Evolutionary conservation across 148 eudicot species (phyloP).

Genomic region (Arctostaphylos glauca): DNA sequence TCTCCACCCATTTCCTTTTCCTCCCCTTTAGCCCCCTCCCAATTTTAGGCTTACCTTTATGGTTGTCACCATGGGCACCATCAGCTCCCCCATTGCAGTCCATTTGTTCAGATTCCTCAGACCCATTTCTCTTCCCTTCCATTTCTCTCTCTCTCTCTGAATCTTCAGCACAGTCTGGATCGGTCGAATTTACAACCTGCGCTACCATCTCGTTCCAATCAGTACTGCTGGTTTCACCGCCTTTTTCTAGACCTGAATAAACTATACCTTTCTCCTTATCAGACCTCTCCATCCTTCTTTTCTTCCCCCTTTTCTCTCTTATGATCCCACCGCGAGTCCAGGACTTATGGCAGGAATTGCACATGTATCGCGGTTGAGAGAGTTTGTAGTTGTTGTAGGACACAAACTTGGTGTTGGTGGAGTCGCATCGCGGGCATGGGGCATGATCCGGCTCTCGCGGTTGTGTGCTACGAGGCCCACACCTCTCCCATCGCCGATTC

Average conservation of each 20-base stretch:
- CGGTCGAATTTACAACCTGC: not conserved
- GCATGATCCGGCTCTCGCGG: not conserved
- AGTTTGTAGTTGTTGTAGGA: not conserved
- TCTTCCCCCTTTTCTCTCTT: not conserved
- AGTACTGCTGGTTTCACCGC: not conserved
- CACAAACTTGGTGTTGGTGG: not conserved
- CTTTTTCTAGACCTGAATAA: not conserved
- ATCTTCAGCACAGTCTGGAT: not conserved
- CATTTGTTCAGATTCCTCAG: slow-evolving; percentile 11
- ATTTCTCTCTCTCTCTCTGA: not conserved
- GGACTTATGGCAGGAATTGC: not conserved
- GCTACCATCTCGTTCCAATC: not conserved
- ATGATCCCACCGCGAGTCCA: not conserved
- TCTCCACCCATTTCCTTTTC: slow-evolving; percentile 32
- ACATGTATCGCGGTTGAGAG: not conserved
- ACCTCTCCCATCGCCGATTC: not conserved
- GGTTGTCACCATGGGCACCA: not conserved
- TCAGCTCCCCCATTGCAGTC: slow-evolving; percentile 20
- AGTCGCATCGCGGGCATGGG: not conserved
- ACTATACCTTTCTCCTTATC: not conserved
- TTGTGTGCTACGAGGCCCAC: not conserved
- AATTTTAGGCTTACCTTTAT: slow-evolving; percentile 1
- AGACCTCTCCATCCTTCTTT: slow-evolving; percentile 14
- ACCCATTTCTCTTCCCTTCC: slow-evolving; percentile 6
- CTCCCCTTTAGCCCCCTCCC: slow-evolving; percentile 19